phyloP scores from a whole-genome alignment of 371 early-diverging fungal genomes.

The Syncephalastrum racemosum region DNA sequence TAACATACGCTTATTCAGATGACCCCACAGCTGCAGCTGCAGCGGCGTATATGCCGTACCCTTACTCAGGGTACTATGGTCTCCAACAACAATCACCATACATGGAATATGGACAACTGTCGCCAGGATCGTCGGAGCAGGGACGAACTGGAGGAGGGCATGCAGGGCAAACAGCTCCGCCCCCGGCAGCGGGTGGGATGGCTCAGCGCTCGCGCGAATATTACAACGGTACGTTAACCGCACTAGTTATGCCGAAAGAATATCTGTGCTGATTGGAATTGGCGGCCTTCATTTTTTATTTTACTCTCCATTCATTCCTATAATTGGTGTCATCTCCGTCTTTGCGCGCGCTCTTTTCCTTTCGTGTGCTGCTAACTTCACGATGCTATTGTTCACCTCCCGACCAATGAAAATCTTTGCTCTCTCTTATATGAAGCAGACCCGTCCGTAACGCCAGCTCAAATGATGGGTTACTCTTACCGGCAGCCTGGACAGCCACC shows the following conservation, averaged over 20 bases:
- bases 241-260: neutral
- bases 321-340: constrained; percentile 8
- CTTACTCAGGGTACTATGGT: constrained; percentile 9
- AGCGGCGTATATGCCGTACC: constrained; percentile 12
- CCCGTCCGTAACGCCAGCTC: constrained; percentile 15
- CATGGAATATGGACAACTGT: constrained; percentile 12
- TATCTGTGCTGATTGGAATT: neutral
- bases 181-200: no score
- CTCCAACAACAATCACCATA: constrained; percentile 15
- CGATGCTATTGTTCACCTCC: neutral
- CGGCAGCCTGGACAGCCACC: constrained; percentile 4
- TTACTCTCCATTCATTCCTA: neutral
- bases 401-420: neutral
- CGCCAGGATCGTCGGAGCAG: no score
- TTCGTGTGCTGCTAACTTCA: neutral
- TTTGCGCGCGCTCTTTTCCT: constrained; percentile 5
- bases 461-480: constrained; percentile 23
- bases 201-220: constrained; percentile 12
- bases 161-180: no score
- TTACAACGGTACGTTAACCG: constrained; percentile 14
- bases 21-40: constrained; percentile 9
- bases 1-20: neutral
- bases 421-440: constrained; percentile 7
- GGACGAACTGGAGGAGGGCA: no score
- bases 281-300: neutral